Evolutionary conservation across 163 green algal species (phyloP).

Genomic region (Chlorella variabilis): DNA sequence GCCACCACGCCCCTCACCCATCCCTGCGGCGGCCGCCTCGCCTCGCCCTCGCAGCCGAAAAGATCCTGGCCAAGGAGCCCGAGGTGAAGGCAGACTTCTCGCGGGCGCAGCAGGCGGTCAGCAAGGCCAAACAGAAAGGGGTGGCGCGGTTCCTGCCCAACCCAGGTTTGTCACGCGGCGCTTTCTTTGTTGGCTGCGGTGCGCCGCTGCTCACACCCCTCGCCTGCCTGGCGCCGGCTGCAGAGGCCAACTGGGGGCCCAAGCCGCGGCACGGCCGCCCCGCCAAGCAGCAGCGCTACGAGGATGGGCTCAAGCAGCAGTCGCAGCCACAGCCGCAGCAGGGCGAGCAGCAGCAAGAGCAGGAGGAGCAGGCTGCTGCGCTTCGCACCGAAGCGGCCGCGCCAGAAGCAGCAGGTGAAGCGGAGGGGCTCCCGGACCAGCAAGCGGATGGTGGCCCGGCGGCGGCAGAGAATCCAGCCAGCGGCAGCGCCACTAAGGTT

Average conservation of each 20-base stretch:
- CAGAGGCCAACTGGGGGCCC: slow-evolving; percentile 92
- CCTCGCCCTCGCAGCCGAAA: slow-evolving; percentile 36
- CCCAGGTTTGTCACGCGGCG: slow-evolving; percentile 37
- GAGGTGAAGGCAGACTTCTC: slow-evolving; percentile 84
- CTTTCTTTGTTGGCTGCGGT: not conserved
- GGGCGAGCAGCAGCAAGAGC: slow-evolving; percentile 5
- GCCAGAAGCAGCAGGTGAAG: not conserved
- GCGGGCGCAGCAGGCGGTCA: slow-evolving; percentile 64
- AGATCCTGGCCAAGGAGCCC: slow-evolving; percentile 85
- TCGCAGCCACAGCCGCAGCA: slow-evolving; percentile 9
- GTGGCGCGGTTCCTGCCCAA: slow-evolving; percentile 89
- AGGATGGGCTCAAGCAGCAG: slow-evolving; percentile 40
- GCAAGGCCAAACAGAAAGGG: slow-evolving; percentile 58
- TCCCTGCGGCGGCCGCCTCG: not conserved
- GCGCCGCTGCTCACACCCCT: too few species aligned
- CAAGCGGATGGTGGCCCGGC: not conserved
- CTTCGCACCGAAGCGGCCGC: not conserved
- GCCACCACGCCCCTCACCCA: too few species aligned
- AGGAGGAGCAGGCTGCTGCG: slow-evolving; percentile 6
- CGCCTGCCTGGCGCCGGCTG: not conserved
- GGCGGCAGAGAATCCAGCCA: not conserved
- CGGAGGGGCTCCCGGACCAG: not conserved
- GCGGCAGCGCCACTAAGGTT: not conserved
- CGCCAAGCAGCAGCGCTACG: slow-evolving; percentile 17
- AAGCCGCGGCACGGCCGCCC: slow-evolving; percentile 72